phyloP scores from a whole-genome alignment of 2,329 filamentous ascomycete genomes.

The Aspergillus ustus region DNA sequence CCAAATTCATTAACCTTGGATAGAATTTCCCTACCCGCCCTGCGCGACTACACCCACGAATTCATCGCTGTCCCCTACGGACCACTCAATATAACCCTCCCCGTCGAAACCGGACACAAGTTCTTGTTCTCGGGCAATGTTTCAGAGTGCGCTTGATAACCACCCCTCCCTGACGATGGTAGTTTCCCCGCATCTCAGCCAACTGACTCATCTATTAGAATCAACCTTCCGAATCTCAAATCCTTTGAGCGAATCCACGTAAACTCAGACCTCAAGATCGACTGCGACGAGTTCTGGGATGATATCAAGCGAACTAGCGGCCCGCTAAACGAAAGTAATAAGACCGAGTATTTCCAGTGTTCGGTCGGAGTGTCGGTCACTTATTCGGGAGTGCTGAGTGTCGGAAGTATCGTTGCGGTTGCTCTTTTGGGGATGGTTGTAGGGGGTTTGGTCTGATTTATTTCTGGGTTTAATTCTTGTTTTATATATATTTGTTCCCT shows the following conservation, averaged over 20 bases:
- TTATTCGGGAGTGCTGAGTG: neutral
- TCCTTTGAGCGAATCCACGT: neutral
- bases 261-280: constrained; percentile 1
- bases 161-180: too few relatives aligned
- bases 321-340: neutral
- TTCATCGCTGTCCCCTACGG: neutral
- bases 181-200: neutral
- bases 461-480: neutral
- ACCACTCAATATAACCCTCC: constrained; percentile 1
- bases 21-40: constrained; percentile 2
- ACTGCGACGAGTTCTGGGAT: constrained; percentile 1
- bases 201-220: neutral
- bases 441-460: neutral
- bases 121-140: constrained; percentile 3
- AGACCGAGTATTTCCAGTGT: constrained; percentile 3
- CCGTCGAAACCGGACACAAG: neutral
- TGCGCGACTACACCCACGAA: neutral
- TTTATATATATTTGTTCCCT: neutral
- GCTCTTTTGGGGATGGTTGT: neutral
- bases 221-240: neutral
- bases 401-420: neutral
- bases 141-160: neutral
- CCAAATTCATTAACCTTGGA: neutral
- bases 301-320: constrained; percentile 1
- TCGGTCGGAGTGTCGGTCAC: neutral